phyloP scores from a whole-genome alignment of 1,284 basidiomycete species.

The Afroboletus lepidellus region DNA sequence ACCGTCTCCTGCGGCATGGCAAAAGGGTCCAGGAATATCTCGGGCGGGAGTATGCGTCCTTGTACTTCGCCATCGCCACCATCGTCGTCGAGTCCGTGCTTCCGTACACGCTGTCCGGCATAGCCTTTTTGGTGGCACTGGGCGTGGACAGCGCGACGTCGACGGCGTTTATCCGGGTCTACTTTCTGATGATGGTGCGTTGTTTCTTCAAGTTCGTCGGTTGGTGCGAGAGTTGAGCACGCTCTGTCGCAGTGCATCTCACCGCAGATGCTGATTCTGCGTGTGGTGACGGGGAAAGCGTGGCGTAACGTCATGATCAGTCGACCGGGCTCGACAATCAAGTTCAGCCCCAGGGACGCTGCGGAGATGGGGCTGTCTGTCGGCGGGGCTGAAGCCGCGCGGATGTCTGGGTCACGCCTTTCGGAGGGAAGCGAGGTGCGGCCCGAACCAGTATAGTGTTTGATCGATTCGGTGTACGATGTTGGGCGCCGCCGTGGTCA shows the following conservation, averaged over 20 bases:
- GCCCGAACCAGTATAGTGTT: too few species aligned
- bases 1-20: not conserved
- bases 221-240: too few species aligned
- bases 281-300: too few species aligned
- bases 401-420: too few species aligned
- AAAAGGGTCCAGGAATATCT: not conserved
- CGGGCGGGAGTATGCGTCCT: not conserved
- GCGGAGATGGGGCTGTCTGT: not conserved
- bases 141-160: not conserved
- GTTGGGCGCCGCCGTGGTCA: too few species aligned
- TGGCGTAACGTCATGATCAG: not conserved
- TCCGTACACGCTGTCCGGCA: not conserved
- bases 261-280: too few species aligned
- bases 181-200: not conserved
- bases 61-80: not conserved
- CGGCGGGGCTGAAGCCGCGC: not conserved
- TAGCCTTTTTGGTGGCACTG: not conserved
- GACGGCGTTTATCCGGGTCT: not conserved
- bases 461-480: too few species aligned
- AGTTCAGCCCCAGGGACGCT: not conserved
- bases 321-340: not conserved
- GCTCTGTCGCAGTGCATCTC: too few species aligned
- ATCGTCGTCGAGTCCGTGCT: not conserved
- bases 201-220: not conserved
- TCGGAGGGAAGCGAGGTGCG: too few species aligned